Percentiles rank a stretch among this genome's conserved stretches.
Conservation (phyloP, 1,139 yeast species). For the Blastobotrys petasosporus region DNA sequence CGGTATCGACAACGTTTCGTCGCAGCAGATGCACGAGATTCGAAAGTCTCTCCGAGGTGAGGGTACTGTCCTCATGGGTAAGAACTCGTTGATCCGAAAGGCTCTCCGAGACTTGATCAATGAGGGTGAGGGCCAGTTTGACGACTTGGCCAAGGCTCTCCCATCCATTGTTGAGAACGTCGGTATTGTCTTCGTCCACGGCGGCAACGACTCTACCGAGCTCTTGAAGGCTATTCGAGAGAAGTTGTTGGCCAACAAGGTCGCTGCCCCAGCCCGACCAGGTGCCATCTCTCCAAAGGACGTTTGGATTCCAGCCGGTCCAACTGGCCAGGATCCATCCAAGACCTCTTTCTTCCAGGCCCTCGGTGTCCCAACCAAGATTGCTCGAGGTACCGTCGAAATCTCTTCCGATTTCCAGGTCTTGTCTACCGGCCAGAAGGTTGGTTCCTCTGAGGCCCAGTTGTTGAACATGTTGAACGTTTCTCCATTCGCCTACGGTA, state of each 20-base stretch:
- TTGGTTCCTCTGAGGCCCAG: conserved; percentile 99
- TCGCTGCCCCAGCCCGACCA: conserved; percentile 99
- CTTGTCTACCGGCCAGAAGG: conserved; percentile 77
- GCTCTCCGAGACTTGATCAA: conserved; percentile 94
- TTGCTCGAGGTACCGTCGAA: conserved; percentile 99
- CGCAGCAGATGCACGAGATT: conserved; percentile 99
- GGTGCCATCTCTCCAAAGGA: conserved; percentile 99
- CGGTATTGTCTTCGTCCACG: conserved; percentile 99
- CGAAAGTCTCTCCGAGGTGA: conserved; percentile 94
- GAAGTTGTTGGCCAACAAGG: conserved; percentile 80
- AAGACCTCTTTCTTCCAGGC: conserved; percentile 99
- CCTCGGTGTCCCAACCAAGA: conserved; percentile 99
- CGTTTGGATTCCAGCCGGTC: conserved; percentile 97
- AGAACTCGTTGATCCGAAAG: conserved; percentile 99
- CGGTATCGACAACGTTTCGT: conserved; percentile 98
- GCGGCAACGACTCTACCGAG: conserved; percentile 69
- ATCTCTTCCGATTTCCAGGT: conserved; percentile 96
- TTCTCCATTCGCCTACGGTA: conserved; percentile 99
- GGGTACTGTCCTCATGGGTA: conserved; percentile 97
- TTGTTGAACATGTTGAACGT: conserved; percentile 99
- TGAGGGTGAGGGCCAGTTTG: conserved; percentile 69
- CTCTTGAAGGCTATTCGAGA: conserved; percentile 93
- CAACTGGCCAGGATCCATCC: conserved; percentile 99
- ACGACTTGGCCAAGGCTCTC: conserved; percentile 91
- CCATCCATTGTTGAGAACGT: conserved; percentile 96